phyloP scores from a whole-genome alignment of 805 yeast species.

The Starmerella floris region DNA sequence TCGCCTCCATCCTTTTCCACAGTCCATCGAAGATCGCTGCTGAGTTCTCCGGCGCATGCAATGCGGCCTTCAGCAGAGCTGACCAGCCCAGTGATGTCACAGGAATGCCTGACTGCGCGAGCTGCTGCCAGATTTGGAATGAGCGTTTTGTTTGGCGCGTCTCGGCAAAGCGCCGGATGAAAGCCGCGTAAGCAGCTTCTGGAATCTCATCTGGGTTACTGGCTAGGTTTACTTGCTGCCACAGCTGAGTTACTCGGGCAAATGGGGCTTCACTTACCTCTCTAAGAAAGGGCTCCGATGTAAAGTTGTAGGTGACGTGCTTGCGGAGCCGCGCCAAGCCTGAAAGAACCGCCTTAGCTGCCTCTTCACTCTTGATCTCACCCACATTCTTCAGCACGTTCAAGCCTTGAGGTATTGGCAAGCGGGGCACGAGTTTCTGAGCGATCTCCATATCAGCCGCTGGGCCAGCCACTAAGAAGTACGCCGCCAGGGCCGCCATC shows the following conservation, averaged over 20 bases:
- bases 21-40: slow-evolving; percentile 23
- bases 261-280: slow-evolving; percentile 20
- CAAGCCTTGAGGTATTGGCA: slow-evolving; percentile 19
- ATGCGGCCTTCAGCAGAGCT: slow-evolving; percentile 38
- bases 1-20: slow-evolving; percentile 31
- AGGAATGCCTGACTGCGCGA: slow-evolving; percentile 25
- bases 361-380: slow-evolving; percentile 6
- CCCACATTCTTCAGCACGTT: slow-evolving; percentile 8
- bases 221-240: slow-evolving; percentile 23
- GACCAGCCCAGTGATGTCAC: slow-evolving; percentile 49
- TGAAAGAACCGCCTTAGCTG: slow-evolving; percentile 9
- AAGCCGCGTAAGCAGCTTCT: slow-evolving; percentile 24
- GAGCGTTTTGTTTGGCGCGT: slow-evolving; percentile 21
- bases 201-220: slow-evolving; percentile 13
- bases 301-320: slow-evolving; percentile 17
- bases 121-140: slow-evolving; percentile 37
- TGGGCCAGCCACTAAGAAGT: slow-evolving; percentile 19
- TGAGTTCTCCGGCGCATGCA: slow-evolving; percentile 25
- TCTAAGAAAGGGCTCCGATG: slow-evolving; percentile 16
- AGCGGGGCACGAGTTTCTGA: slow-evolving; percentile 23
- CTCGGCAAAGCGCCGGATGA: slow-evolving; percentile 25
- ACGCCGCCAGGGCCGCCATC: slow-evolving; percentile 26
- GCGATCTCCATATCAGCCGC: slow-evolving; percentile 22
- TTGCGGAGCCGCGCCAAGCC: slow-evolving; percentile 17
- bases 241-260: slow-evolving; percentile 20